Conservation (phyloP, 768 basidiomycete species). For the Russula sp. region DNA sequence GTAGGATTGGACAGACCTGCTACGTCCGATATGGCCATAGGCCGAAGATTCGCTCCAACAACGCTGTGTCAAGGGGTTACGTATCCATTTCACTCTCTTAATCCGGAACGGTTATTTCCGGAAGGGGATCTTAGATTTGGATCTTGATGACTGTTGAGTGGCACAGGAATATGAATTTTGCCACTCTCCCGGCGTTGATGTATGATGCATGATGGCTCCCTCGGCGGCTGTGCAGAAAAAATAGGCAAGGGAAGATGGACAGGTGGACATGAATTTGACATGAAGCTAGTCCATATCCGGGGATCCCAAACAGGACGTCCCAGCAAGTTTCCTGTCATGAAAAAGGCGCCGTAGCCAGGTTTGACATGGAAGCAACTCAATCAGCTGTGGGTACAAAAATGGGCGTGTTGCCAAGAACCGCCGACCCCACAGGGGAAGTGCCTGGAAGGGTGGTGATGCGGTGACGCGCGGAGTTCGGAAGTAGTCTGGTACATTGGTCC, state of each 20-base stretch:
- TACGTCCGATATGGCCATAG: conserved; percentile 11
- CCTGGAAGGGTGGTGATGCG: conserved; percentile 25
- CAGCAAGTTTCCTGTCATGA: conserved; percentile 16
- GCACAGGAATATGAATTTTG: conserved; percentile 26
- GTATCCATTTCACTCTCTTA: conserved; percentile 18
- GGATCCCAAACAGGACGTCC: conserved; percentile 12
- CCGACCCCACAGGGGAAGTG: conserved; percentile 31
- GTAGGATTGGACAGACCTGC: not conserved
- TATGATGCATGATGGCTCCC: conserved; percentile 19
- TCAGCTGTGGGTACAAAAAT: conserved; percentile 26
- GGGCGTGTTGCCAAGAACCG: conserved; percentile 28
- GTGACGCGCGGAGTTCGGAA: conserved; percentile 30
- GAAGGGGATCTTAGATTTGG: conserved; percentile 19
- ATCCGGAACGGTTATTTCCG: conserved; percentile 26
- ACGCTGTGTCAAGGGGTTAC: conserved; percentile 25
- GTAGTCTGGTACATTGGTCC: conserved; percentile 20
- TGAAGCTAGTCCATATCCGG: conserved; percentile 21
- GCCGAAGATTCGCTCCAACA: conserved; percentile 23
- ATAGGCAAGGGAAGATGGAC: conserved; percentile 12
- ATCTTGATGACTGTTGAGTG: conserved; percentile 25
- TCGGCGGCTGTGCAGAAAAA: conserved; percentile 27
- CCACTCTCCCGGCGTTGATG: conserved; percentile 22
- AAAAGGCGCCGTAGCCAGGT: conserved; percentile 22
- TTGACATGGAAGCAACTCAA: conserved; percentile 30
- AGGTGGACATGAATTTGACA: conserved; percentile 24